Evolutionary conservation across 2,329 filamentous ascomycete species (phyloP), one percentile per base, ranked within the genome.

Genomic region (Arthrobotrys pseudoclavata): DNA sequence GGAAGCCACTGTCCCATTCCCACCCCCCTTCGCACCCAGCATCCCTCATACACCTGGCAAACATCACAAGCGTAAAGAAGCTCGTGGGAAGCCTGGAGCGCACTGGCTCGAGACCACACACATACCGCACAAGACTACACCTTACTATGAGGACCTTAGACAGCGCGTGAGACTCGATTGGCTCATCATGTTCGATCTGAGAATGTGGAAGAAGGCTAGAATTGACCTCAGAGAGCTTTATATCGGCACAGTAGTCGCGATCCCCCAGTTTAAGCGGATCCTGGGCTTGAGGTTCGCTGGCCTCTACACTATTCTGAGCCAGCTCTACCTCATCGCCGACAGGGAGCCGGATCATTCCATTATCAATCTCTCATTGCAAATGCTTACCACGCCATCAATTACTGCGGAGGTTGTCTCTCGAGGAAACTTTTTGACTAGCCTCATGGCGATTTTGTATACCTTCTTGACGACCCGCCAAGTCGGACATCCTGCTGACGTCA

Each of bases 261-360:
- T 99, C 68, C 95, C 96, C 3, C 89, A 97, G 82, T 99, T 99
- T 87, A 99, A 99, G 85, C 91, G 95, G 20, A 90, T 99, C 9
- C 87, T 99, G 69, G 94, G 95, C 1, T 86, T 99, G 50, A 90
- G 96, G n/a, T 96, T 99, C 83, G 93, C 96, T 66, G 95, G 94
- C 0, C 87, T 99, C 2, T 99, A 99, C 84, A 98, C 96, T 1
- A 92, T 92, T 1, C 86, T 99, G 57, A 94, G 96, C 4, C 95
- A 99, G 83, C 86, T 99, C 2, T 99, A 98, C 83, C 88, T 99
- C 31, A 96, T 99, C 80, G 95, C 95, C 13, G 96, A 99, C 82
- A 88, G 96, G 79, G 96, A 99, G 83, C 96, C 96, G 1, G 96
- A 99, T 82, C 95, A 98, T 84, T 98, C 95, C 10, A 98, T 99